Percentiles rank a stretch among this genome's conserved stretches.
These are phyloP conservation scores for Peniophora sp. DNA, from an alignment of 1,284 basidiomycete species.

Conservation along the genomic window DNA sequence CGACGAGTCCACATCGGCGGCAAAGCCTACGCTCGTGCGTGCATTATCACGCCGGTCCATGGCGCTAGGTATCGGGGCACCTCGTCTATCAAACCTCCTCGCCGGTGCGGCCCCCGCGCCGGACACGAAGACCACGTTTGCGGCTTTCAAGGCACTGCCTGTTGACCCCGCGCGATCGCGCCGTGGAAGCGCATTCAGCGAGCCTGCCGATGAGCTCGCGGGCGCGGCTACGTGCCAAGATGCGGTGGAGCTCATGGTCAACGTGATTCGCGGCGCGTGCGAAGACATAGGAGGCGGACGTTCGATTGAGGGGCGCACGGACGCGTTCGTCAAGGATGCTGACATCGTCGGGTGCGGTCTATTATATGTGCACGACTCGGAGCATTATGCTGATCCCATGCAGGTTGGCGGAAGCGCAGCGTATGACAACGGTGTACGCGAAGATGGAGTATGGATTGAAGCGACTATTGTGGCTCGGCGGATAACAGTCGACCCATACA, in stretches of 20 bases:
- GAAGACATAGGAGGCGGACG: conserved; percentile 46
- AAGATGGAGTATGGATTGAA: conserved; percentile 91
- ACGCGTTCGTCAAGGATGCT: conserved; percentile 48
- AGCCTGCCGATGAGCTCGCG: conserved; percentile 53
- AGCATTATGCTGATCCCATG: neutral
- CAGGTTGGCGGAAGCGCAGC: conserved; percentile 75
- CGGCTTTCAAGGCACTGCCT: conserved; percentile 71
- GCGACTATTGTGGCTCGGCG: conserved; percentile 78
- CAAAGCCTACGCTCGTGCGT: conserved; percentile 13
- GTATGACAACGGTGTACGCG: conserved; percentile 74
- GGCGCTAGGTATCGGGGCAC: conserved; percentile 6
- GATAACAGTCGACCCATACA: conserved; percentile 24
- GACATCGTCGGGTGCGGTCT: conserved; percentile 82
- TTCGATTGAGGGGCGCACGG: conserved; percentile 26
- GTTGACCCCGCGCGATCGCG: conserved; percentile 55
- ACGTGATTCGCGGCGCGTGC: conserved; percentile 62
- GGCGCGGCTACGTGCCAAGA: conserved; percentile 67
- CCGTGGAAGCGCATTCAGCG: conserved; percentile 44
- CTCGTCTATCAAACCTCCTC: conserved; percentile 24
- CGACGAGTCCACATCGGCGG: conserved; percentile 5
- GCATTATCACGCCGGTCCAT: neutral
- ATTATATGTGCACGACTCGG: conserved; percentile 6
- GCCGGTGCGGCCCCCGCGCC: conserved; percentile 24
- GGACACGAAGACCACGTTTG: conserved; percentile 37
- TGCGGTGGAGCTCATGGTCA: conserved; percentile 68